Evolutionary conservation across 2,329 filamentous ascomycete species (phyloP).

Genomic region (Chaetomiaceae sp.): DNA sequence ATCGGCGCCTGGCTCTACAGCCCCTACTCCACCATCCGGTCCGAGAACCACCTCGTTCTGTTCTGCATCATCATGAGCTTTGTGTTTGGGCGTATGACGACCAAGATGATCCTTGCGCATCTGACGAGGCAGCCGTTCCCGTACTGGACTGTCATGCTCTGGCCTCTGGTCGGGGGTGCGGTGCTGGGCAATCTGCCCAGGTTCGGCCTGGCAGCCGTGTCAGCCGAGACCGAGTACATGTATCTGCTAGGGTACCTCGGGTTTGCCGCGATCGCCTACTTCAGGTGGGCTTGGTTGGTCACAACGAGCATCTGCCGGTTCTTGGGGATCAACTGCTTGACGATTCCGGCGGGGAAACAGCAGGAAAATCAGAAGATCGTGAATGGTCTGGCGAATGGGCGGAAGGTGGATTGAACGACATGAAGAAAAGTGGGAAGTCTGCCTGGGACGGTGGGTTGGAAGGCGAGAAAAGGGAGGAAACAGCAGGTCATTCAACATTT

Average conservation of each 20-base stretch:
- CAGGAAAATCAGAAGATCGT: conserved; percentile 42
- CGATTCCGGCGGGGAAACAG: conserved; percentile 66
- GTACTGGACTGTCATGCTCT: conserved; percentile 90
- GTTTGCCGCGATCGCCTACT: conserved; percentile 82
- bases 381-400: conserved; percentile 28
- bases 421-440: background rate
- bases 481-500: conserved; percentile 4
- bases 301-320: conserved; percentile 88
- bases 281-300: conserved; percentile 86
- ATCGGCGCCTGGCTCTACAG: conserved; percentile 85
- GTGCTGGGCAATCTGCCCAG: conserved; percentile 76
- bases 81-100: conserved; percentile 96
- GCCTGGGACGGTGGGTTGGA: too few relatives aligned
- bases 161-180: conserved; percentile 80
- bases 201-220: conserved; percentile 65
- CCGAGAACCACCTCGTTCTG: conserved; percentile 81
- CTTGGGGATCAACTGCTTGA: conserved; percentile 90
- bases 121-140: conserved; percentile 91
- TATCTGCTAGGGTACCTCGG: conserved; percentile 83
- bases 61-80: conserved; percentile 95
- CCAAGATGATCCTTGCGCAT: conserved; percentile 97
- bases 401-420: conserved; percentile 8
- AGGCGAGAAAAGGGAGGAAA: too few relatives aligned
- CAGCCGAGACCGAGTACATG: conserved; percentile 62
- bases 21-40: conserved; percentile 75